These are phyloP conservation scores for Trypanosoma theileri DNA, from an alignment of 208 protist species.

Conservation along the genomic window DNA sequence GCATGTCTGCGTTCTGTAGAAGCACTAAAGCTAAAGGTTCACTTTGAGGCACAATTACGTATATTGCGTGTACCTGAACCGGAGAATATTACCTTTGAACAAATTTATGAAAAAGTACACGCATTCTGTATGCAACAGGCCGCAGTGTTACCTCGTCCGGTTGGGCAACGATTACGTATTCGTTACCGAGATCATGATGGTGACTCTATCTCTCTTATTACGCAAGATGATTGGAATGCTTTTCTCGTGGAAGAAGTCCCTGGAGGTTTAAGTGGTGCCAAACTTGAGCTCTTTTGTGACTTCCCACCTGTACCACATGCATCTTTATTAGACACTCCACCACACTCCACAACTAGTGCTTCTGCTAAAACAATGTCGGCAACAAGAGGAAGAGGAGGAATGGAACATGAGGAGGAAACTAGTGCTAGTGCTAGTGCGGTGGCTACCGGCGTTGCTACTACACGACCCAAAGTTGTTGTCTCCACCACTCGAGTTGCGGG, in stretches of 20 bases:
- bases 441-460: too few species aligned
- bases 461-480: too few species aligned
- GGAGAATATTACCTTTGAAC: constrained; percentile 37
- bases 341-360: too few species aligned
- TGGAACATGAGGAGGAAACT: background rate
- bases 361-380: too few species aligned
- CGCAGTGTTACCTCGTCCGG: constrained; percentile 1
- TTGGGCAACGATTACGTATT: constrained; percentile 55
- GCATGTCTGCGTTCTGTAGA: constrained; percentile 37
- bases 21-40: constrained; percentile 67
- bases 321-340: background rate
- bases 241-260: constrained; percentile 55
- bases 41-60: constrained; percentile 71
- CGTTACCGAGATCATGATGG: constrained; percentile 82
- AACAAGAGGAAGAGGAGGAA: too few species aligned
- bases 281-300: constrained; percentile 72
- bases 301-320: constrained; percentile 45
- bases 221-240: constrained; percentile 71
- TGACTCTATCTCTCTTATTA: constrained; percentile 76
- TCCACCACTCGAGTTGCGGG: too few species aligned
- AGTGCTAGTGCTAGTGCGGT: background rate
- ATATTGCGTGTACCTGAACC: constrained; percentile 52
- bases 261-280: constrained; percentile 23
- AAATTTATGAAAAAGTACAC: constrained; percentile 60
- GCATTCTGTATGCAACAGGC: constrained; percentile 50